Base-by-base conservation (phyloP, 2,329 filamentous ascomycete genomes). In the Fusarium illudens region DNA sequence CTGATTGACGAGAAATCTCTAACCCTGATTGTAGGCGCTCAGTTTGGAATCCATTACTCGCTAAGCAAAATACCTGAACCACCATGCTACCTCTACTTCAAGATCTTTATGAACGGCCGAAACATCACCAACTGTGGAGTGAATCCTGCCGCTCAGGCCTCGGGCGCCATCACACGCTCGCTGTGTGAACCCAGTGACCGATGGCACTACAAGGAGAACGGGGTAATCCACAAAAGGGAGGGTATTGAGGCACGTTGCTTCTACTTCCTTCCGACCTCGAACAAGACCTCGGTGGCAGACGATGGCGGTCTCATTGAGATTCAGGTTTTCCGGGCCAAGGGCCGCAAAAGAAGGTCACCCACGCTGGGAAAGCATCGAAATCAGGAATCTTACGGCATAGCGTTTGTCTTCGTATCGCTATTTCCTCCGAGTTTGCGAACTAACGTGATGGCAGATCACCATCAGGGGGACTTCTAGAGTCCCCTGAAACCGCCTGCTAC, bases 241-340 rank as follows among this genome's bases (percentile, higher is more conserved):
- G 81, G 84, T 12, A 80, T 85, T 61, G 80, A 89, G 69, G 77
- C 79, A 6, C 78, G 85, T 29, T 81, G 80, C 59, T 87, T 89
- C 66, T 78, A 81, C 50, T 87, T 87, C 62, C 79, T 83, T 39
- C 76, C 77, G 8, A 73, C 75, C 8, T 72, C 76, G 3, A 75
- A 78, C 10, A 68, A 75, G 20, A 74, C 75, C 37, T 80, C 81
- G 3, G 76, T 81, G 4, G 84, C 84, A 9, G 80, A 84, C 49
- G 84, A 88, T 68, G 86, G 86, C 11, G 86, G 86, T 2, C 71
- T 87, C 3, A 85, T 89, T 49, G 84, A 88, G 64, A 74, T 88
- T 4, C 80, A 81, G 33, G 81, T 83, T 10, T 87, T 86, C 68
- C 81, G 86, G 22, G 84, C 86, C n/a, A 81, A 76, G 57, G 81